Evolutionary conservation across 129 eudicot species (phyloP).

Genomic region (Arctium minus): DNA sequence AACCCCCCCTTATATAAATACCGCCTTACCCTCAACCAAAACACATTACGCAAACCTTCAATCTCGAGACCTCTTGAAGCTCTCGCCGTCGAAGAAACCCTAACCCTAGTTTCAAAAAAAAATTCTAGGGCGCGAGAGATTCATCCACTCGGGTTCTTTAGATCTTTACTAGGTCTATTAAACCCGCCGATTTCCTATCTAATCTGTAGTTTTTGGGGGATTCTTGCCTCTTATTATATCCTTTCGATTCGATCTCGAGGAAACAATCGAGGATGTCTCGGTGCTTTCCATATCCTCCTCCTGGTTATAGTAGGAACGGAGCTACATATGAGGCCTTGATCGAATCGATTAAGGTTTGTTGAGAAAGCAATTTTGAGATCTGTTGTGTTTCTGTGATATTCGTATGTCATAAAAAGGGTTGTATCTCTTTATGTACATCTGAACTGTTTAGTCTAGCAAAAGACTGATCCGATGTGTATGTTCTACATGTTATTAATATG

Average conservation of each 20-base stretch:
- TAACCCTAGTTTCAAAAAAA: slow-evolving; percentile 23
- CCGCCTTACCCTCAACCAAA: background rate
- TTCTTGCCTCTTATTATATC: background rate
- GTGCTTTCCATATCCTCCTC: slow-evolving; percentile 62
- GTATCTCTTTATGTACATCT: background rate
- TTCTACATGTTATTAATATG: slow-evolving; percentile 3
- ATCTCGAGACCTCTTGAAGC: background rate
- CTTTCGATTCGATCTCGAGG: slow-evolving; percentile 17
- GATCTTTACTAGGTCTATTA: slow-evolving; percentile 11
- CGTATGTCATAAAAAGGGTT: background rate
- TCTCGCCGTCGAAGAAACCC: slow-evolving; percentile 38
- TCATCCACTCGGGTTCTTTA: background rate
- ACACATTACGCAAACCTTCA: background rate
- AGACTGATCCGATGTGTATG: slow-evolving; percentile 1
- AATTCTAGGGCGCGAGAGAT: background rate
- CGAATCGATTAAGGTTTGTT: slow-evolving; percentile 84
- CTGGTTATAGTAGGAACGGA: slow-evolving; percentile 39
- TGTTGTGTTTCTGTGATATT: slow-evolving; percentile 21
- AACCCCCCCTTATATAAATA: slow-evolving; percentile 19
- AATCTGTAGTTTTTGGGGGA: background rate
- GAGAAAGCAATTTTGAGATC: slow-evolving; percentile 28
- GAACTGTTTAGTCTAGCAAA: slow-evolving; percentile 5
- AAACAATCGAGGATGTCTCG: slow-evolving; percentile 50
- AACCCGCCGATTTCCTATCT: slow-evolving; percentile 4
- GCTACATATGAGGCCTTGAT: slow-evolving; percentile 56